A percentile compares a stretch with the other conserved stretches of the same genome.
Conservation (phyloP, 768 basidiomycete genomes). For the Mycena filopes region DNA sequence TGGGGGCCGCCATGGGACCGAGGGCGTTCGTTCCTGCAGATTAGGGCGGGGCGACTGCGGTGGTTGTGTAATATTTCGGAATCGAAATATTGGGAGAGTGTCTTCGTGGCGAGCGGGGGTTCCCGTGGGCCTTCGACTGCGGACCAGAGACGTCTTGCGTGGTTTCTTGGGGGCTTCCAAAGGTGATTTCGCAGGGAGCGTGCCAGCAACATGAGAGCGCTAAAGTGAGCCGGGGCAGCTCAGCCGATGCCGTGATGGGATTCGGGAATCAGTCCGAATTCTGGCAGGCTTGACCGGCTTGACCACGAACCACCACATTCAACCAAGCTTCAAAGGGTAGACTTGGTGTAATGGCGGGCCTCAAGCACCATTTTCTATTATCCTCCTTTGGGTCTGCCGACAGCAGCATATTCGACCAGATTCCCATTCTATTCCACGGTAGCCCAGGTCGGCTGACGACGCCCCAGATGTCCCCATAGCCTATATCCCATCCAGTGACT, state of each 20-base stretch:
- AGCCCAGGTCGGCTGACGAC: constrained; percentile 12
- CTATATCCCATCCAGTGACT: constrained; percentile 1
- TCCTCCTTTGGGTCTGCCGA: too few relatives aligned
- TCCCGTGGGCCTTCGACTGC: constrained; percentile 65
- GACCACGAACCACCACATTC: too few relatives aligned
- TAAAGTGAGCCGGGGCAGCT: too few relatives aligned
- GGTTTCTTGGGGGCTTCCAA: not conserved
- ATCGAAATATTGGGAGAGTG: constrained; percentile 71
- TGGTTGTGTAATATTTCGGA: constrained; percentile 63
- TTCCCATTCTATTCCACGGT: not conserved
- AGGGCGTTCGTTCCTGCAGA: constrained; percentile 69
- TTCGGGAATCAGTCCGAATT: too few relatives aligned
- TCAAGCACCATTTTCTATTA: too few relatives aligned
- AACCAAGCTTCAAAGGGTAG: too few relatives aligned
- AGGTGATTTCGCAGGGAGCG: not conserved
- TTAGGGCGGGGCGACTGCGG: constrained; percentile 66
- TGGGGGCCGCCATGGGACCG: constrained; percentile 70
- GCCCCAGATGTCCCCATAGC: not conserved
- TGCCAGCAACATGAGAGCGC: constrained; percentile 8
- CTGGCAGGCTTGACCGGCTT: too few relatives aligned
- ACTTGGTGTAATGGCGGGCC: too few relatives aligned
- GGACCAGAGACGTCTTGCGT: constrained; percentile 45
- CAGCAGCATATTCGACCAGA: too few relatives aligned
- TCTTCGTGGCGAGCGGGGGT: constrained; percentile 65
- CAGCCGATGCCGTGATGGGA: too few relatives aligned